Evolutionary conservation across 1,284 basidiomycete genomes (phyloP), one percentile per base, ranked within the genome.

Genomic region (Ustilago cynodontis): DNA sequence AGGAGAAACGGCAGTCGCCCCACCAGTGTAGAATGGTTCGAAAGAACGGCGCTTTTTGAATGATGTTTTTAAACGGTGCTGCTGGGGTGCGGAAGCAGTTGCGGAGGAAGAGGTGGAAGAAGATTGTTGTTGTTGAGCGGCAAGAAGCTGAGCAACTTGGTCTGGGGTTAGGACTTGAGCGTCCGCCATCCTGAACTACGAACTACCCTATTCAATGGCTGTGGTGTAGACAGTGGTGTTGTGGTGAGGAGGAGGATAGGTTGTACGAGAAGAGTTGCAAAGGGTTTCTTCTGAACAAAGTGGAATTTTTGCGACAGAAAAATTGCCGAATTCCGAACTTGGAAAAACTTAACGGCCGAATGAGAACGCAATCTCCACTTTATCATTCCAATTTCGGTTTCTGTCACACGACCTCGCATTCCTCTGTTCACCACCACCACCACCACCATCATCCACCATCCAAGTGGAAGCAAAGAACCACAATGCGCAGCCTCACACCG

Each of bases 1-100:
- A 60, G 88, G 87, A 5, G 93, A 92, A 49, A 94, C 88, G 11
- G 93, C 90, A 39, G 95, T 91, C 8, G 82, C 73, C 4, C 83
- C 84, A 11, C 84, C 84, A n/a, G 83, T 83, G 70, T 83, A 85
- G 63, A 85, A 84, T 1, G 84, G 82, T 51, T 80, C 75, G 50
- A 85, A 69, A 16, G 77, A 35, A 14, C 74, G 56, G 7, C 56
- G 55, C 55, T 77, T 78, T 8, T 60, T 60, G 57, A 78, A 82
- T 10, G 76, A 72, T 1, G 80, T 73, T 35, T 79, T 75, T 58
- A 80, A 71, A n/a, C 69, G 60, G 22, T 70, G 55, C 10, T 53
- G 45, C 9, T 50, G 49, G 6, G 14, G 31, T 33, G 31, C 31
- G 5, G 31, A 33, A 14, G 60, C 3, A 1, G 63, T 13, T 11